A percentile compares a stretch with the other conserved stretches of the same genome.
These are phyloP conservation scores for Tieghemostelium lacteum DNA, from an alignment of 78 protist genomes.

Conservation along the genomic window DNA sequence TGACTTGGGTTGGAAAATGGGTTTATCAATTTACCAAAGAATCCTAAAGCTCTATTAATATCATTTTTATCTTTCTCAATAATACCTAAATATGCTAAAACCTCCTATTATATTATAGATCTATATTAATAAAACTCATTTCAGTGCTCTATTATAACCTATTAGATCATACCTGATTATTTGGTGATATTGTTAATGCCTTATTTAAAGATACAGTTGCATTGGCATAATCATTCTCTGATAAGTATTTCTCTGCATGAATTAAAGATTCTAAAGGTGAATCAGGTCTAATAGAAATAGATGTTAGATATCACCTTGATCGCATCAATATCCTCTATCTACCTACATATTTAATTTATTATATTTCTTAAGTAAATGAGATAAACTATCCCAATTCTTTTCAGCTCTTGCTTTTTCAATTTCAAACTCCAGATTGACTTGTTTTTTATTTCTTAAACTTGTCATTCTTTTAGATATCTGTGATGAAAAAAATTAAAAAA, in stretches of 20 bases:
- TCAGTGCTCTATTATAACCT: too few relatives aligned
- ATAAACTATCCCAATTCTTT: slow-evolving; percentile 30
- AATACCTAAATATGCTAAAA: slow-evolving; percentile 52
- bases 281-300: slow-evolving; percentile 1
- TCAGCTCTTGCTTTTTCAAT: slow-evolving; percentile 72
- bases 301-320: not conserved
- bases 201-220: slow-evolving; percentile 44
- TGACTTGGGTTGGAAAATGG: not conserved
- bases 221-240: slow-evolving; percentile 45
- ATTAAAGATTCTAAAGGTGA: slow-evolving; percentile 30
- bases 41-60: slow-evolving; percentile 17
- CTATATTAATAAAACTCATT: not conserved
- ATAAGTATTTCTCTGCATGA: slow-evolving; percentile 46
- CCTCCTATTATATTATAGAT: slow-evolving; percentile 10
- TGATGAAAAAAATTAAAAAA: too few relatives aligned
- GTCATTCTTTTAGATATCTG: slow-evolving; percentile 16
- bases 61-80: slow-evolving; percentile 59
- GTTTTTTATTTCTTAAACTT: slow-evolving; percentile 18
- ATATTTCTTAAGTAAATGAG: slow-evolving; percentile 11
- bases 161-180: slow-evolving; percentile 24
- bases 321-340: not conserved
- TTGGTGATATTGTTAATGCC: slow-evolving; percentile 19
- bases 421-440: slow-evolving; percentile 18
- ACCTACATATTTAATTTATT: slow-evolving; percentile 2
- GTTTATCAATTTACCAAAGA: slow-evolving; percentile 6